Percentiles rank a stretch among this genome's conserved stretches.
These are phyloP conservation scores for Fragaria iinumae DNA, from an alignment of 306 rosid genomes.

Conservation along the genomic window DNA sequence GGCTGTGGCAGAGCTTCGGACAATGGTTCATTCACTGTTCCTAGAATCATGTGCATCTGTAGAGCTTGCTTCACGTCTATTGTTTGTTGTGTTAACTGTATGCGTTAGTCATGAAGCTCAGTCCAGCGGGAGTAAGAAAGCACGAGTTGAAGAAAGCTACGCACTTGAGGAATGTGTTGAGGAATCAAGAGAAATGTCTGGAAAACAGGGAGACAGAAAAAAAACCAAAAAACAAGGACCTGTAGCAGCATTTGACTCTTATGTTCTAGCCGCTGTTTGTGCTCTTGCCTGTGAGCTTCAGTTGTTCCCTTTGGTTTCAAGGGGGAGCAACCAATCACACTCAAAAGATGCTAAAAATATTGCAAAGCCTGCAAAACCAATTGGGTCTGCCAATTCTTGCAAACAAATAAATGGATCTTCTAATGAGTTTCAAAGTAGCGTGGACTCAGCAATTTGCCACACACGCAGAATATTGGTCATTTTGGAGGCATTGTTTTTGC, in stretches of 20 bases:
- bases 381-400: conserved; percentile 48
- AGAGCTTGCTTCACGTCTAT: conserved; percentile 92
- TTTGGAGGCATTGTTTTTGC: conserved; percentile 84
- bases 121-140: conserved; percentile 67
- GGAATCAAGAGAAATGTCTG: conserved; percentile 51
- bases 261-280: conserved; percentile 93
- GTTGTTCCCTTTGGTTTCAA: conserved; percentile 69
- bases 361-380: conserved; percentile 52
- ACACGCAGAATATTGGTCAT: conserved; percentile 87
- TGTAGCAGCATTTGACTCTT: conserved; percentile 93
- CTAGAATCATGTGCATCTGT: conserved; percentile 92
- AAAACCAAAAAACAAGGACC: conserved; percentile 83
- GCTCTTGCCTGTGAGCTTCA: conserved; percentile 97
- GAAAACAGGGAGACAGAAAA: conserved; percentile 47
- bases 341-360: conserved; percentile 42
- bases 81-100: conserved; percentile 91
- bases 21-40: conserved; percentile 97
- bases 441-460: conserved; percentile 78
- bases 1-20: conserved; percentile 95
- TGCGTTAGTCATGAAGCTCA: conserved; percentile 97
- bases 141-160: conserved; percentile 58
- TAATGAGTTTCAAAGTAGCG: conserved; percentile 52
- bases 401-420: conserved; percentile 54
- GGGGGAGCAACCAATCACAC: conserved; percentile 46
- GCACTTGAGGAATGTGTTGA: conserved; percentile 49